These are phyloP conservation scores for Voacanga thouarsii DNA, from an alignment of 257 asterid genomes.

Conservation along the genomic window DNA sequence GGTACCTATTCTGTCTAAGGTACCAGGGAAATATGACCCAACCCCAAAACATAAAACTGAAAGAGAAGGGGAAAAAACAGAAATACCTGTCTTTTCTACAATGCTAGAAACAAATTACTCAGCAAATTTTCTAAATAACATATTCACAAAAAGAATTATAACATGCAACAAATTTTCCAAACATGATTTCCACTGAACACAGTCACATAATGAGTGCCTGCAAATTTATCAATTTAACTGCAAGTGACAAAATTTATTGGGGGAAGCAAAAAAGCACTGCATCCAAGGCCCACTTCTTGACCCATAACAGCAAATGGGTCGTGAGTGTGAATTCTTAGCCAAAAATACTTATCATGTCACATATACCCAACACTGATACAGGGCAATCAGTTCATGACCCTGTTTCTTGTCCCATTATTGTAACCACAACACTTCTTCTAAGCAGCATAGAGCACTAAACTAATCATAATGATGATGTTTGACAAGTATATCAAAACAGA, in stretches of 20 bases:
- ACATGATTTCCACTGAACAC: neutral
- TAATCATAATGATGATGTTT: constrained; percentile 4
- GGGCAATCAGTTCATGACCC: neutral
- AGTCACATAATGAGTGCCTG: neutral
- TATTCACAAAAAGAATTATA: neutral
- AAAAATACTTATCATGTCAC: neutral
- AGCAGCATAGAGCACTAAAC: constrained; percentile 9
- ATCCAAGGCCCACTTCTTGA: neutral
- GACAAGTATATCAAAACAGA: constrained; percentile 14
- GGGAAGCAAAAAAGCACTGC: neutral
- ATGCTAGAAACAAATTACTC: neutral
- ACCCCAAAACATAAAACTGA: neutral
- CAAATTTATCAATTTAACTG: neutral
- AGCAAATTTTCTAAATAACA: neutral
- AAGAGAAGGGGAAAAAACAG: neutral
- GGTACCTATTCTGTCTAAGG: neutral
- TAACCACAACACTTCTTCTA: neutral
- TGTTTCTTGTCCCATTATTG: neutral
- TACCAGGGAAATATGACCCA: neutral
- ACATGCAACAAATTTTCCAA: neutral
- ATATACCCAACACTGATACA: neutral
- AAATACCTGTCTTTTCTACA: neutral
- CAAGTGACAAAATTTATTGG: too few relatives aligned
- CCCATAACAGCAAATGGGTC: neutral
- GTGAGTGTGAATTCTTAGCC: neutral